phyloP scores from a whole-genome alignment of 2,329 filamentous ascomycete species.

The Xylaria sp. region DNA sequence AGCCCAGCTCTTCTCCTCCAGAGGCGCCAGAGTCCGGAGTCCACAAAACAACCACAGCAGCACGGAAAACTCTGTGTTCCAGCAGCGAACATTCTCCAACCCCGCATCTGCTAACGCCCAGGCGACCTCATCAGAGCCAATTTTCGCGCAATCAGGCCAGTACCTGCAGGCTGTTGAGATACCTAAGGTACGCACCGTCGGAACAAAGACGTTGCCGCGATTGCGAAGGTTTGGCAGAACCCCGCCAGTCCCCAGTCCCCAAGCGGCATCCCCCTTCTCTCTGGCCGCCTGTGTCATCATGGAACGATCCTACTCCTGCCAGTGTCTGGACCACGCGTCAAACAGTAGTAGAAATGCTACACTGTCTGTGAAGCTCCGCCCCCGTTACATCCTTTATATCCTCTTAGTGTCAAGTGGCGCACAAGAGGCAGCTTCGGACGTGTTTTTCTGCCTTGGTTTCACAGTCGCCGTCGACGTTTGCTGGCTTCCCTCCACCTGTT shows the following conservation, averaged over 20 bases:
- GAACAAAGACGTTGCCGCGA: conserved; percentile 9
- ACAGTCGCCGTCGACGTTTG: conserved; percentile 7
- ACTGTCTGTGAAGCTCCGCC: conserved; percentile 14
- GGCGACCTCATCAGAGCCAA: conserved; percentile 11
- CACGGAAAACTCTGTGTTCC: conserved; percentile 9
- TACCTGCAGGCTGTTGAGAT: conserved; percentile 19
- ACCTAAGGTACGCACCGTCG: conserved; percentile 12
- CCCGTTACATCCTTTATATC: neutral
- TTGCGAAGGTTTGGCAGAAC: conserved; percentile 17
- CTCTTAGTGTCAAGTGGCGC: conserved; percentile 4
- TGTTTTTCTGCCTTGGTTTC: neutral
- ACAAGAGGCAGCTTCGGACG: neutral
- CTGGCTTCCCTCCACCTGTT: neutral
- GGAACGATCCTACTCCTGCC: neutral
- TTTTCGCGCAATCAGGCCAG: conserved; percentile 6
- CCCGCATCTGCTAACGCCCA: conserved; percentile 15
- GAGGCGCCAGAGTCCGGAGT: neutral
- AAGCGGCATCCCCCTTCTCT: conserved; percentile 4
- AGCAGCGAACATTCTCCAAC: conserved; percentile 9
- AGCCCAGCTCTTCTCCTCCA: conserved; percentile 7
- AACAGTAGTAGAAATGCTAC: conserved; percentile 27
- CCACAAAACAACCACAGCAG: conserved; percentile 2
- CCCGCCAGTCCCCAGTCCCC: conserved; percentile 8
- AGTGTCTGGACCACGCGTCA: conserved; percentile 25
- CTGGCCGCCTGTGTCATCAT: conserved; percentile 1